Evolutionary conservation across 495 filamentous ascomycete species (phyloP), one percentile per base, ranked within the genome.

Genomic region (Massariosphaeria phaeospora): DNA sequence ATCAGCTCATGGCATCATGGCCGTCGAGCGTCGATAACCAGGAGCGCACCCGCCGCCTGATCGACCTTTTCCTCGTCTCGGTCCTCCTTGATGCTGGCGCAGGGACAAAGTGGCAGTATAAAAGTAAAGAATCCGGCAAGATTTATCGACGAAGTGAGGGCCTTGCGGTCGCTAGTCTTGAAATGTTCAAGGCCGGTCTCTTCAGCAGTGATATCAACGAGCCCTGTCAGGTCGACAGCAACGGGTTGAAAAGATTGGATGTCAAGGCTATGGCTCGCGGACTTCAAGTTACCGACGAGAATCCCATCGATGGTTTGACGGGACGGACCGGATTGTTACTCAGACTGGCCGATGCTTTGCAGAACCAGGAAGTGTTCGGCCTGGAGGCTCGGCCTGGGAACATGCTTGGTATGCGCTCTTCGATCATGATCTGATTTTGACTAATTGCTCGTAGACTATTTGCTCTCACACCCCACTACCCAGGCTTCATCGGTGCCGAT

Each of bases 101-200:
- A 0, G 89, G 89, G 21, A 86, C 84, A 12, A 70, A 73, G 23
- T 95, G 89, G 89, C 85, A 83, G 33, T 98, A 95, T 72, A 90
- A 84, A 71, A 90, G 88, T 52, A 85, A 85, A 59, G 89, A 96
- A 66, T 95, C 89, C 55, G 91, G 91, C 26, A 86, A 82, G 53
- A 64, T 85, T 12, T 97, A 90, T 66, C 78, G 82, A 33, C 80
- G 93, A 33, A 96, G 89, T 48, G 93, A 98, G 68, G 93, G 93
- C 20, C 74, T 98, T 57, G 93, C 93, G 4, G 84, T 98, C 38
- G 93, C 94, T 20, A 91, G 86, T 68, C 71, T 98, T 66, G 93
- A 97, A 64, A 98, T 98, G 93, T 98, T 97, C 74, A 96, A 93
- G 72, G 76, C 81, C 47, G 93, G 93, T n/a, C 63, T 88, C 38